These are phyloP conservation scores for Sistotremastrum niveocremeum DNA, from an alignment of 768 basidiomycete genomes.

Conservation along the genomic window DNA sequence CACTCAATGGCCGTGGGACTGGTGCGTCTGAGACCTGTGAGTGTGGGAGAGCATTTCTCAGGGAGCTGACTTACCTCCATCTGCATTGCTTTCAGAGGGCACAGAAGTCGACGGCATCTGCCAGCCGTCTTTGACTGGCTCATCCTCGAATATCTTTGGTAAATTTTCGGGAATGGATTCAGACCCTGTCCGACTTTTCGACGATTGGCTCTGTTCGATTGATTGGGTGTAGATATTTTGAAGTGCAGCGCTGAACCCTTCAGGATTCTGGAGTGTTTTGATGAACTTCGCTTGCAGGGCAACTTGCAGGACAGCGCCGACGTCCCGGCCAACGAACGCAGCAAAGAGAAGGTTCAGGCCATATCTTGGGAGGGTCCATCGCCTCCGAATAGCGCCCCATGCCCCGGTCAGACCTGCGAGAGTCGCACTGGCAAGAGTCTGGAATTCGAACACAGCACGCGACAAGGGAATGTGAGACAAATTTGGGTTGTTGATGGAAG, in stretches of 20 bases:
- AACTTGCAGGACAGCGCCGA: constrained; percentile 9
- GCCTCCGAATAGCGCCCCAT: constrained; percentile 15
- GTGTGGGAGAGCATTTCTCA: not conserved
- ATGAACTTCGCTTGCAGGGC: constrained; percentile 19
- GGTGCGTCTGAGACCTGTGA: constrained; percentile 2
- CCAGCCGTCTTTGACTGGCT: constrained; percentile 7
- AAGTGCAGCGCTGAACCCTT: constrained; percentile 18
- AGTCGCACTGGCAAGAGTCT: constrained; percentile 11
- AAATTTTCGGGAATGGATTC: too few species aligned
- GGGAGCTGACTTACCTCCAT: not conserved
- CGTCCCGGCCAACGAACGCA: constrained; percentile 14
- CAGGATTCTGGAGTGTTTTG: constrained; percentile 16
- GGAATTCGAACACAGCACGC: constrained; percentile 8
- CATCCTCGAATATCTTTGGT: not conserved
- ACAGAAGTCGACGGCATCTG: constrained; percentile 5
- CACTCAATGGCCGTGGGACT: not conserved
- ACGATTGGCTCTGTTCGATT: constrained; percentile 5
- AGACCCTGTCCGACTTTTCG: not conserved
- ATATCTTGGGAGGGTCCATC: constrained; percentile 15
- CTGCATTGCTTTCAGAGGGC: constrained; percentile 1
- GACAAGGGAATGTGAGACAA: constrained; percentile 1
- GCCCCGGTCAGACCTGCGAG: constrained; percentile 15
- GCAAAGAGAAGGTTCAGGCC: constrained; percentile 13
- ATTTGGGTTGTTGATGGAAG: constrained; percentile 1
- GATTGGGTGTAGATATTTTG: constrained; percentile 17